Percentiles rank a stretch among this genome's conserved stretches.
Evolutionary conservation across 2,329 filamentous ascomycete species (phyloP).

Genomic region (Malbranchea zuffiana): DNA sequence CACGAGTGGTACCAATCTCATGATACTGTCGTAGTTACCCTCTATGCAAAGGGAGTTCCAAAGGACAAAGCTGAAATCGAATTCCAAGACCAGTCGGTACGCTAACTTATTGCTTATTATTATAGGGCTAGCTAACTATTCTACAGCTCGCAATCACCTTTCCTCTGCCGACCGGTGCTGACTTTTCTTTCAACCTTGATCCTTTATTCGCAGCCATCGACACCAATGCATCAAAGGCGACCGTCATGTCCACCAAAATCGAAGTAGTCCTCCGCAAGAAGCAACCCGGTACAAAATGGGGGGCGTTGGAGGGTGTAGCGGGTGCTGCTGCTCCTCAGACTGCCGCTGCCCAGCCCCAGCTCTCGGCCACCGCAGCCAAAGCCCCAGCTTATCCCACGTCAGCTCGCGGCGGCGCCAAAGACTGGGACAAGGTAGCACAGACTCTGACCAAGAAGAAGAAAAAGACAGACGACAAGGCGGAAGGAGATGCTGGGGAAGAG

Average conservation of each 20-base stretch:
- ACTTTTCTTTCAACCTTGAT: conserved; percentile 52
- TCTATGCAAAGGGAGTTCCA: conserved; percentile 55
- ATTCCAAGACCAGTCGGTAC: conserved; percentile 39
- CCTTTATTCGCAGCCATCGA: conserved; percentile 59
- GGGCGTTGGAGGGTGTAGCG: conserved; percentile 40
- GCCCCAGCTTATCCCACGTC: conserved; percentile 72
- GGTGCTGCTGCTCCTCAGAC: conserved; percentile 7
- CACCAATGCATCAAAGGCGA: conserved; percentile 47
- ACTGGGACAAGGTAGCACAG: conserved; percentile 74
- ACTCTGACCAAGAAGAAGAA: conserved; percentile 34
- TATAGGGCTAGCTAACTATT: conserved; percentile 13
- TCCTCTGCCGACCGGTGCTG: conserved; percentile 41
- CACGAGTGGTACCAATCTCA: conserved; percentile 59
- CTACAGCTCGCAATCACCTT: conserved; percentile 48
- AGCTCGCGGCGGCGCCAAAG: conserved; percentile 67
- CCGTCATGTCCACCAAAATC: conserved; percentile 65
- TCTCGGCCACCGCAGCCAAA: conserved; percentile 18
- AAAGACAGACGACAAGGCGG: conserved; percentile 18
- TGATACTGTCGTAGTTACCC: conserved; percentile 50
- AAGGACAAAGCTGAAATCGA: conserved; percentile 46
- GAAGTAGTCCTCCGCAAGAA: conserved; percentile 65
- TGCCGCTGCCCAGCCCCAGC: conserved; percentile 14
- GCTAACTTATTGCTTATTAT: conserved; percentile 15
- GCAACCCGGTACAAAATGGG: conserved; percentile 57
- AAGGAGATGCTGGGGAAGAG: conserved; percentile 30